Evolutionary conservation across 1,284 basidiomycete genomes (phyloP).

Genomic region (Pisolithus thermaeus): DNA sequence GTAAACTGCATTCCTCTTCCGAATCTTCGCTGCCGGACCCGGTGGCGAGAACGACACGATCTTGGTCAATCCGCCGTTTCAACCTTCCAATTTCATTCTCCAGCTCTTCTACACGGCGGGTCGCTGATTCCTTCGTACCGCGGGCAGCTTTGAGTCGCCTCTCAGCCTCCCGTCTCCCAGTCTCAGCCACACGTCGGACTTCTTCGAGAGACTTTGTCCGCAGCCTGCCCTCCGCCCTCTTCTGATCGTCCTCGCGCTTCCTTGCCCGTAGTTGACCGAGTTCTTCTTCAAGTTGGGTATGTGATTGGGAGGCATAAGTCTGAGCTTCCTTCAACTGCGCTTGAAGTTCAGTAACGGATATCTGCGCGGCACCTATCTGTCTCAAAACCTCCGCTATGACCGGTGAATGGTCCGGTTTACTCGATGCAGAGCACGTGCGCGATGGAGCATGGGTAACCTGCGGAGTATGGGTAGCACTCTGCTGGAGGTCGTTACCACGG

Average conservation of each 20-base stretch:
- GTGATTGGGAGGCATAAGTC: conserved; percentile 55
- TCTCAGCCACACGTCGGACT: conserved; percentile 77
- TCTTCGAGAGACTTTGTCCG: conserved; percentile 86
- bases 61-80: conserved; percentile 46
- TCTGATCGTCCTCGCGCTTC: conserved; percentile 81
- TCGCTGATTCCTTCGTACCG: conserved; percentile 57
- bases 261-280: conserved; percentile 69
- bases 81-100: conserved; percentile 65
- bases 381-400: conserved; percentile 70
- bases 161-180: conserved; percentile 77
- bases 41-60: conserved; percentile 46
- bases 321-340: conserved; percentile 73
- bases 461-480: conserved; percentile 30
- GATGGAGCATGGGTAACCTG: conserved; percentile 26
- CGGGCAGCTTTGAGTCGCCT: conserved; percentile 76
- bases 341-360: conserved; percentile 65
- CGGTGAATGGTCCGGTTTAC: conserved; percentile 55
- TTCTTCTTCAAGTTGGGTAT: conserved; percentile 61
- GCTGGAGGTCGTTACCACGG: conserved; percentile 31
- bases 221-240: conserved; percentile 72
- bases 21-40: conserved; percentile 37
- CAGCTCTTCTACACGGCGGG: conserved; percentile 59
- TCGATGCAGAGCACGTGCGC: conserved; percentile 19
- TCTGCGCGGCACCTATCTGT: conserved; percentile 68
- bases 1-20: conserved; percentile 43